Percentiles rank a stretch among this genome's conserved stretches.
phyloP scores from a whole-genome alignment of 1,284 basidiomycete genomes.

The Earliella scabrosa region DNA sequence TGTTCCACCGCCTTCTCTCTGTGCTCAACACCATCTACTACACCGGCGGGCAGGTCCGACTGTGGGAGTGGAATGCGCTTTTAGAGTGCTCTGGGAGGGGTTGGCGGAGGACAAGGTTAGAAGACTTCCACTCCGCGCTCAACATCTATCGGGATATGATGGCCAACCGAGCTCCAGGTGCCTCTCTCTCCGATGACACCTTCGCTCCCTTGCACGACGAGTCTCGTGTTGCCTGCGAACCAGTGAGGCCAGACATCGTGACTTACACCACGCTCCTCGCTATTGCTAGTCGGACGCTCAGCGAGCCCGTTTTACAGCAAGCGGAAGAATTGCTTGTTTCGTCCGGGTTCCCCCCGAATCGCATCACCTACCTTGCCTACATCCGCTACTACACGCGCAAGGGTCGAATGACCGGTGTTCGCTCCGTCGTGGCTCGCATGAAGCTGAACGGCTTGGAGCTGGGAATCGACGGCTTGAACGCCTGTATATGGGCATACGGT shows the following conservation, averaged over 20 bases:
- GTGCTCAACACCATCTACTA: conserved; percentile 60
- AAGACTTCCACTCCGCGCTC: conserved; percentile 65
- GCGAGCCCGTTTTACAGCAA: conserved; percentile 50
- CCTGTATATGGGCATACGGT: conserved; percentile 70
- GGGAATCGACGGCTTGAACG: conserved; percentile 66
- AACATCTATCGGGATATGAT: conserved; percentile 64
- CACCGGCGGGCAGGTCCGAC: conserved; percentile 52
- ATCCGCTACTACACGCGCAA: conserved; percentile 57
- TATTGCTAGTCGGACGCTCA: conserved; percentile 59
- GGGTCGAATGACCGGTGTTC: conserved; percentile 54
- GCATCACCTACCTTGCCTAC: conserved; percentile 63
- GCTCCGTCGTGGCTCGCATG: conserved; percentile 57
- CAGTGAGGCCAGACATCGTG: conserved; percentile 56
- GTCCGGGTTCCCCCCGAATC: conserved; percentile 58
- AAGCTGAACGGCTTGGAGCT: conserved; percentile 52
- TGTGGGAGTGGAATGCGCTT: conserved; percentile 76
- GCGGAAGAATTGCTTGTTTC: conserved; percentile 54
- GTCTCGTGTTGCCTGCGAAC: conserved; percentile 5
- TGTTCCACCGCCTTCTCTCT: conserved; percentile 66
- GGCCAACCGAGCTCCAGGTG: conserved; percentile 47
- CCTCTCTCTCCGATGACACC: conserved; percentile 34
- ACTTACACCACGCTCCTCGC: conserved; percentile 71
- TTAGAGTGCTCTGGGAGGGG: conserved; percentile 72
- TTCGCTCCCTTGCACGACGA: conserved; percentile 1
- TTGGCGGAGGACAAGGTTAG: conserved; percentile 55